Evolutionary conservation across 768 basidiomycete species (phyloP), one percentile per base, ranked within the genome.

Genomic region (Hysterangium stoloniferum): DNA sequence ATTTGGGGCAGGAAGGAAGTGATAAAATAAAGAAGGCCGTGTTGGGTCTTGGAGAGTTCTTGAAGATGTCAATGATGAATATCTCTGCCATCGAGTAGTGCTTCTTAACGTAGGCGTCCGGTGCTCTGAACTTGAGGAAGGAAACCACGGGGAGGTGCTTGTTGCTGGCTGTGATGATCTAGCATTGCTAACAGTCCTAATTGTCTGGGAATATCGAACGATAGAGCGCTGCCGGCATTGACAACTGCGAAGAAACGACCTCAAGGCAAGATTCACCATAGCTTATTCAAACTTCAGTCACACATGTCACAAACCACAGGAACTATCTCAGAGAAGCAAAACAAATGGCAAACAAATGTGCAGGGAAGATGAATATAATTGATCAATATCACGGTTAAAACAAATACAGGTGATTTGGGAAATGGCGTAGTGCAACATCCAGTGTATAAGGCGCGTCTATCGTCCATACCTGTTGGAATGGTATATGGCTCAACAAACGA

Each of bases 11-110:
- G 73, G 59, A 19, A 81, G 61, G 34, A 79, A 66, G 61, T 88
- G 85, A 66, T 87, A 88, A 59, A 77, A 86, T 2, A 89, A 63
- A 61, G 79, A 82, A 15, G 80, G 73, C 11, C 84, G 74, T 45
- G 71, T 67, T 1, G 83, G 77, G 61, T 87, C 85, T 6, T 73
- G 52, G 44, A 65, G 60, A 25, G 63, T 58, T 2, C 47, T 38
- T 28, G 41, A 33, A 15, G 28, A 13, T 11, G 8, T 11, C 17
- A 34, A 40, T 22, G 41, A 22, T 41, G 40, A 41, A 25, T 4
- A 41, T 35, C 34, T 19, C 12, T 35, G 34, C 8, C 17, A 25
- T 20, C 19, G 40, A 13, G 28, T 12, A 41, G 28, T n/a, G n/a
- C n/a, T n/a, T n/a, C n/a, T n/a, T n/a, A n/a, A n/a, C n/a, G n/a